Base-by-base conservation (phyloP, 176 grass and related monocot genomes). In the Echinochloa phyllopogon region DNA sequence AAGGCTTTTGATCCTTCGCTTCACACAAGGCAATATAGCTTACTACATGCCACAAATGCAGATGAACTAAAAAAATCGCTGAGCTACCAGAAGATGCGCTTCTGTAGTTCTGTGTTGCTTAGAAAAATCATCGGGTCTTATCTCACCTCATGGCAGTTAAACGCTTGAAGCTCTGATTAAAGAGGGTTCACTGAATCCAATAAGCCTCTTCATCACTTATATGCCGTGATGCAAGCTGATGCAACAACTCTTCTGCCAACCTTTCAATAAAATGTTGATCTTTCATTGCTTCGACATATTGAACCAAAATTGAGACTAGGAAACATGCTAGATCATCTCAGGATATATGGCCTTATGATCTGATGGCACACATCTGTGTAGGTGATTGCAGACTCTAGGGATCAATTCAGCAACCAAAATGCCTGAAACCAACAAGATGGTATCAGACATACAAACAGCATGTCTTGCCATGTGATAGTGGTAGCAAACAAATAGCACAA, bases 221-320 rank as follows among this genome's bases (percentile, higher is more conserved):
- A 87, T 84, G 82, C 14, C 72, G 88, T 68, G 89, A 85, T 83
- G 91, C 85, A 77, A 98, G 91, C 44, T 94, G 96, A 59, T 77
- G 64, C 63, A 95, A 76, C 78, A 95, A 70, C 43, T 88, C 91
- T 90, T 98, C 93, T 64, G 83, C 73, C 64, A 98, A 87, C 86
- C 91, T 98, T 91, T 98, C 93, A 83, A 98, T 71, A 42, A 93
- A 89, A 88, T 98, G 89, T 27, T 95, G 93, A 85, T 98, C 96
- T 82, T 73, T 94, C 33, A 92, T 89, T 77, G 91, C 68, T 86
- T 95, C 93, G 72, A 98, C 74, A 98, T 65, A 84, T 62, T 92
- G 70, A 95, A 83, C 96, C 96, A 98, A 86, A 98, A 95, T 39
- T 56, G 85, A 56, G 91, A 93, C 68, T 94, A 85, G 24, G 87